phyloP scores from a whole-genome alignment of 2,329 filamentous ascomycete species.

The Ascomycota sp. region DNA sequence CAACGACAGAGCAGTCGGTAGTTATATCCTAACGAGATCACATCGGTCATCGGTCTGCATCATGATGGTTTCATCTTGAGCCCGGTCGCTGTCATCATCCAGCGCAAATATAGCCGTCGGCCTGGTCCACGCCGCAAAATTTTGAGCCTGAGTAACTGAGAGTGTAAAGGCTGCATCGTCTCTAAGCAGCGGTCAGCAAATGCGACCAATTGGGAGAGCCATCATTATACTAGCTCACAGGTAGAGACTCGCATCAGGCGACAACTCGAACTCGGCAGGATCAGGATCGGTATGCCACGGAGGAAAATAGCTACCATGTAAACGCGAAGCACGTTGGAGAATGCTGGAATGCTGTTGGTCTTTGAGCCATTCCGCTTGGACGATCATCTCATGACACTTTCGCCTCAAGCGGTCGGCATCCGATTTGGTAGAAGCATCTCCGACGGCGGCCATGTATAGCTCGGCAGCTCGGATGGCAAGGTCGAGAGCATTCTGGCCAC shows the following conservation, averaged over 20 bases:
- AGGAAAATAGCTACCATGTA: constrained; percentile 69
- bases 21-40: constrained; percentile 86
- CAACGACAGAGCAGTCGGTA: constrained; percentile 92
- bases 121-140: constrained; percentile 72
- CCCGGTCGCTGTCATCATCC: constrained; percentile 7
- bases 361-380: constrained; percentile 60
- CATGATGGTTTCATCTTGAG: constrained; percentile 16
- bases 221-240: constrained; percentile 26
- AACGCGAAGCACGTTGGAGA: constrained; percentile 52
- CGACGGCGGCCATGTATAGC: constrained; percentile 58
- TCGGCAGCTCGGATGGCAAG: constrained; percentile 63
- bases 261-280: constrained; percentile 37
- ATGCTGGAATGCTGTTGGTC: constrained; percentile 14
- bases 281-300: constrained; percentile 55
- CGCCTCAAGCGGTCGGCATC: constrained; percentile 47
- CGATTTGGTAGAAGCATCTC: constrained; percentile 32
- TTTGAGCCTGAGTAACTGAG: constrained; percentile 50
- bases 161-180: constrained; percentile 52
- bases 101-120: constrained; percentile 40
- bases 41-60: constrained; percentile 40
- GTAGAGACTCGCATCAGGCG: constrained; percentile 32
- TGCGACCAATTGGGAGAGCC: no score
- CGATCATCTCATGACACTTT: constrained; percentile 51
- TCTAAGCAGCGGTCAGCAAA: constrained; percentile 18
- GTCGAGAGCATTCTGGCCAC: constrained; percentile 39